phyloP scores from a whole-genome alignment of 208 protist species.

The Leishmania gerbilli region DNA sequence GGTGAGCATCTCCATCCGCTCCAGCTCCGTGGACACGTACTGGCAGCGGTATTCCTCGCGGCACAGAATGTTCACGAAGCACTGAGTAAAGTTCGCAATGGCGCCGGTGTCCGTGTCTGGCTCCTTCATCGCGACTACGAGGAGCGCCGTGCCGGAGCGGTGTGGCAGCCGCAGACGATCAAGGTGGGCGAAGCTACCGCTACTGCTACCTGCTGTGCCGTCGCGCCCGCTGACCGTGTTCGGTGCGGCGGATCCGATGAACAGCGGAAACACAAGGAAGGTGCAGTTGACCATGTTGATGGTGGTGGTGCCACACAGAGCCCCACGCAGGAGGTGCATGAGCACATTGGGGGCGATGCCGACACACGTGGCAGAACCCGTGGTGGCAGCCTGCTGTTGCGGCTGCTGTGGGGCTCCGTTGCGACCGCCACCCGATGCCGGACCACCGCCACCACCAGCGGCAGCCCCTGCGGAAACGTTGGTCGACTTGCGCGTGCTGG shows the following conservation, averaged over 20 bases:
- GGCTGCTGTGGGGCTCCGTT: constrained; percentile 12
- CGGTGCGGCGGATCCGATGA: constrained; percentile 9
- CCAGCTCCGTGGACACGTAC: constrained; percentile 64
- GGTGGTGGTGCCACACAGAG: constrained; percentile 61
- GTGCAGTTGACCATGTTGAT: constrained; percentile 75
- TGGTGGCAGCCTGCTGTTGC: constrained; percentile 8
- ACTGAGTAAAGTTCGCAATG: constrained; percentile 79
- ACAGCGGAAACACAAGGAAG: constrained; percentile 69
- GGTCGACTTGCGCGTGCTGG: constrained; percentile 12
- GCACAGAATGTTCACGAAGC: constrained; percentile 78
- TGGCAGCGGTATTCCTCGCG: constrained; percentile 65
- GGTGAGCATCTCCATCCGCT: constrained; percentile 48
- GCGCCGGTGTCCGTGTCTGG: constrained; percentile 61
- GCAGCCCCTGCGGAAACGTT: background rate
- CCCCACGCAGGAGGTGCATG: constrained; percentile 64
- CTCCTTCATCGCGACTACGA: constrained; percentile 78
- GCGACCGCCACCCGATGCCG: constrained; percentile 1
- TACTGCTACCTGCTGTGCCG: background rate
- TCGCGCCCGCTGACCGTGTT: background rate
- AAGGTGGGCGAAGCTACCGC: constrained; percentile 8
- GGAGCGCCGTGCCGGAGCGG: constrained; percentile 31
- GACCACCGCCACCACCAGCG: constrained; percentile 5
- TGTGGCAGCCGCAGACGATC: constrained; percentile 13
- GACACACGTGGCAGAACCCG: constrained; percentile 47
- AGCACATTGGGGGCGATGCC: constrained; percentile 64